These are phyloP conservation scores for Tephrocybe rancida DNA, from an alignment of 768 basidiomycete species.

Conservation along the genomic window DNA sequence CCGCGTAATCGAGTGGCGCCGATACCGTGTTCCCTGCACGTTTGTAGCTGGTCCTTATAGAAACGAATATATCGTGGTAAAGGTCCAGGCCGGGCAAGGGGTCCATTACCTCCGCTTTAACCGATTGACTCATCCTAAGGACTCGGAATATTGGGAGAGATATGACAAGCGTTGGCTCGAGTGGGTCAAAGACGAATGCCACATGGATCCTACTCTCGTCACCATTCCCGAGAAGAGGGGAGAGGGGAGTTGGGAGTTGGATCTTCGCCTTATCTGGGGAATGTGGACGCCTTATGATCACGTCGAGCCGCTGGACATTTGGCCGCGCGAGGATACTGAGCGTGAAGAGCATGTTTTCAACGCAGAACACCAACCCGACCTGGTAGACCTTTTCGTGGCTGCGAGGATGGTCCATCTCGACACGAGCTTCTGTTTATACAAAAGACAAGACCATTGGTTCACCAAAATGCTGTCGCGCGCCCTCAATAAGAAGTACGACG, in stretches of 20 bases:
- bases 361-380: background rate
- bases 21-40: background rate
- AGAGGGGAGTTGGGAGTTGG: background rate
- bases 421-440: constrained; percentile 1
- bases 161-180: background rate
- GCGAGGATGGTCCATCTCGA: constrained; percentile 1
- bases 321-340: background rate
- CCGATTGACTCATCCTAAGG: background rate
- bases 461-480: constrained; percentile 1
- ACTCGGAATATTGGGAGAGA: background rate
- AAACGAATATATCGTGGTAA: constrained; percentile 3
- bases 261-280: background rate
- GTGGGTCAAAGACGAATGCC: background rate
- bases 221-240: background rate
- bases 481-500: constrained; percentile 4
- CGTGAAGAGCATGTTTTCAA: background rate
- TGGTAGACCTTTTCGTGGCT: constrained; percentile 4
- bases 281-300: background rate
- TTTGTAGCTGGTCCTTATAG: background rate
- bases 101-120: background rate
- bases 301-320: background rate
- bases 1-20: constrained; percentile 6
- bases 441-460: constrained; percentile 9
- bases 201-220: background rate
- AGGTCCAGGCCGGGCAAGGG: background rate